These are phyloP conservation scores for Pistacia vera DNA, from an alignment of 345 rosid genomes.

Conservation along the genomic window DNA sequence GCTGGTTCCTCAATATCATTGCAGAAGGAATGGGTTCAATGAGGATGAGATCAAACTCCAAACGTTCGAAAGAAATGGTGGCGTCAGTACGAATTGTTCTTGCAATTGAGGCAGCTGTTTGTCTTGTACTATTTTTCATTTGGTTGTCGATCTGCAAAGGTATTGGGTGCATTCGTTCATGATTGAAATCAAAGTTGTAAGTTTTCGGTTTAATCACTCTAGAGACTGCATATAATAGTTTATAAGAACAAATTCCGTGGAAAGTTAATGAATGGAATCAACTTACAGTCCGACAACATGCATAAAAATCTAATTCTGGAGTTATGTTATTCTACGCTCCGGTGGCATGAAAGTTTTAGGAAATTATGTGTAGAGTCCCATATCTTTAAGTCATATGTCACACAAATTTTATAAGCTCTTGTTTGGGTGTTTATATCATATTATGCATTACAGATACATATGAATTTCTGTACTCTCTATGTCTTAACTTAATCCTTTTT, in stretches of 20 bases:
- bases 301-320: background rate
- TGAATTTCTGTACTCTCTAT: slow-evolving; percentile 7
- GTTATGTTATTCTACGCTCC: slow-evolving; percentile 4
- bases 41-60: slow-evolving; percentile 55
- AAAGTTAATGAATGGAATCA: background rate
- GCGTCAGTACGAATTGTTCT: slow-evolving; percentile 73
- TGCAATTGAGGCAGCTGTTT: slow-evolving; percentile 75
- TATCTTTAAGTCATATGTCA: slow-evolving; percentile 10
- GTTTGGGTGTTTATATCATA: background rate
- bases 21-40: slow-evolving; percentile 68
- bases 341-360: slow-evolving; percentile 5
- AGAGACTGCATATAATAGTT: background rate
- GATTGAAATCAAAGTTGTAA: slow-evolving; percentile 1
- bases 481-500: background rate
- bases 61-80: slow-evolving; percentile 70
- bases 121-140: slow-evolving; percentile 57
- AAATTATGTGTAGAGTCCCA: slow-evolving; percentile 21
- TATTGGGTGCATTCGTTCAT: slow-evolving; percentile 45
- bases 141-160: slow-evolving; percentile 74
- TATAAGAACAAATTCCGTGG: background rate
- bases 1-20: slow-evolving; percentile 43
- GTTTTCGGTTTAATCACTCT: background rate
- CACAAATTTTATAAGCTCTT: background rate
- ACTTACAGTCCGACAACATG: background rate
- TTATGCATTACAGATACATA: slow-evolving; percentile 2